These are phyloP conservation scores for Verticillium nonalfalfae DNA, from an alignment of 2,329 filamentous ascomycete species.

Conservation along the genomic window DNA sequence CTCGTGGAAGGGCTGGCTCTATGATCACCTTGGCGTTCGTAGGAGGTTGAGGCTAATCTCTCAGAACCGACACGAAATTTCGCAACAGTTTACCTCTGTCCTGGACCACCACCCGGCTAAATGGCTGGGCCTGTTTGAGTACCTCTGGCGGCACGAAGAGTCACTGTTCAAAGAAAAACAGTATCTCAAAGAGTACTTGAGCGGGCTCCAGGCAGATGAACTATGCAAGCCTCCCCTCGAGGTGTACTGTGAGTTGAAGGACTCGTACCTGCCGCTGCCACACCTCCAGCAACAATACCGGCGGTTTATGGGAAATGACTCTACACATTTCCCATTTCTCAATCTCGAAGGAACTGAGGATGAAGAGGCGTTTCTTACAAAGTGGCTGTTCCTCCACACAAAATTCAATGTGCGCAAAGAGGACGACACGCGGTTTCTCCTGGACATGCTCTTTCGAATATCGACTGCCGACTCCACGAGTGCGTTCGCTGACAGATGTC, in stretches of 20 bases:
- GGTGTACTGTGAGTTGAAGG: not conserved
- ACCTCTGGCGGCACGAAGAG: constrained; percentile 1
- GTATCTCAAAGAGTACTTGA: not conserved
- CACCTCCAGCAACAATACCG: not conserved
- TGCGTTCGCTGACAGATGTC: not conserved
- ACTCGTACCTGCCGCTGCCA: constrained; percentile 1
- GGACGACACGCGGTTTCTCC: constrained; percentile 2
- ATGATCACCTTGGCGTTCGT: constrained; percentile 2
- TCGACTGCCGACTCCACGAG: not conserved
- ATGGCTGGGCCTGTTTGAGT: constrained; percentile 1
- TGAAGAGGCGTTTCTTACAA: not conserved
- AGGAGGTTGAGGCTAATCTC: constrained; percentile 1
- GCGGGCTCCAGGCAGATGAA: not conserved
- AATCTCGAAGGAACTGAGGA: not conserved
- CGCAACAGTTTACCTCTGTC: not conserved
- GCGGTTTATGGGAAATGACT: not conserved
- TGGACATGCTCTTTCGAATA: constrained; percentile 1
- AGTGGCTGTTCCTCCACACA: constrained; percentile 2
- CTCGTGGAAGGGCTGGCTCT: constrained; percentile 3
- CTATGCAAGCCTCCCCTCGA: not conserved
- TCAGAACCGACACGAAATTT: not conserved
- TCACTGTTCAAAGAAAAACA: not conserved
- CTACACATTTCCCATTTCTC: constrained; percentile 5
- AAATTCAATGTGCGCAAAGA: constrained; percentile 1
- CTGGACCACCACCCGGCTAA: not conserved